Percentiles rank a stretch among this genome's conserved stretches.
Conservation (phyloP, 371 early-diverging fungal species). For the Mucor plumbeus region DNA sequence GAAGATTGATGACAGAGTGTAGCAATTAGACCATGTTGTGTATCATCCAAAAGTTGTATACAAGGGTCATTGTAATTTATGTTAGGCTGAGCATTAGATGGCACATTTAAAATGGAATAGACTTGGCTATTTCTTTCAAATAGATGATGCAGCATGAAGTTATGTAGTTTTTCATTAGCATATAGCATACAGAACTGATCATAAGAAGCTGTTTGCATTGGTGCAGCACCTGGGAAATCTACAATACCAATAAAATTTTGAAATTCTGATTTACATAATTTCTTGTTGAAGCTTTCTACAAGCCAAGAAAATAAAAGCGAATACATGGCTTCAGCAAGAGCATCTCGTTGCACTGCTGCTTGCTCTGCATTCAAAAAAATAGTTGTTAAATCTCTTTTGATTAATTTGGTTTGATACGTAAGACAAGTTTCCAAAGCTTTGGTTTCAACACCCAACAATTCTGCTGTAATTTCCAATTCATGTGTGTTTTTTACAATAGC, state of each 20-base stretch:
- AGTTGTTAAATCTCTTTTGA: constrained; percentile 60
- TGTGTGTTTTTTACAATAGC: constrained; percentile 62
- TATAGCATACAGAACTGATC: constrained; percentile 77
- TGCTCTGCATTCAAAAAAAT: constrained; percentile 59
- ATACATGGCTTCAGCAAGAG: constrained; percentile 33
- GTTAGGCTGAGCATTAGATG: constrained; percentile 28
- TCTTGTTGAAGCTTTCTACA: constrained; percentile 34
- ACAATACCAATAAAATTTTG: constrained; percentile 73
- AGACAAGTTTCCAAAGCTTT: constrained; percentile 60
- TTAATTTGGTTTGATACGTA: constrained; percentile 35
- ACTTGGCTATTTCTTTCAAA: constrained; percentile 56
- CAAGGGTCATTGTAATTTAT: constrained; percentile 45
- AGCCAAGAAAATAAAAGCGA: constrained; percentile 35
- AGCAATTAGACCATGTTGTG: constrained; percentile 51
- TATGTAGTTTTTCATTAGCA: constrained; percentile 79
- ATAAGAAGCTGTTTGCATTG: constrained; percentile 50
- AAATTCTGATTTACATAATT: constrained; percentile 46
- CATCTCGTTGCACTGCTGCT: constrained; percentile 46
- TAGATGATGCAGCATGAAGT: constrained; percentile 64
- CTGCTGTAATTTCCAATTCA: constrained; percentile 70
- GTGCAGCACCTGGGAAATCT: constrained; percentile 64
- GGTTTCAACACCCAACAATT: constrained; percentile 75
- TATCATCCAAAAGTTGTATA: constrained; percentile 46
- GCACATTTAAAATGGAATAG: constrained; percentile 39
- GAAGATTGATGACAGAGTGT: constrained; percentile 31